These are phyloP conservation scores for Hyparrhenia diplandra DNA, from an alignment of 176 grass and related monocot species.

Conservation along the genomic window DNA sequence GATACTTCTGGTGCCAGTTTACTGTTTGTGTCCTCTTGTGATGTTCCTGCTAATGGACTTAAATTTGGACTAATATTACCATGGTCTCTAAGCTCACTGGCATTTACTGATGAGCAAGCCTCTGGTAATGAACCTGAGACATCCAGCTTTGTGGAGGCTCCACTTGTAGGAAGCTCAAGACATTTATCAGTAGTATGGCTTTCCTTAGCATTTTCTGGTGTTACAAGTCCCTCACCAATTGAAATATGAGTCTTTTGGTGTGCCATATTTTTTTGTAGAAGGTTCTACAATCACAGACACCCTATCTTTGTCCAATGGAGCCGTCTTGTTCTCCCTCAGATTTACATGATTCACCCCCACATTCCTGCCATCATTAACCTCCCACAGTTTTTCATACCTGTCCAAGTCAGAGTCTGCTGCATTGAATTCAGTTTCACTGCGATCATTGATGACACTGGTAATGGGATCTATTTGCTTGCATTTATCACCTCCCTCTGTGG, in stretches of 20 bases:
- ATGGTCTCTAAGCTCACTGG: conserved; percentile 11
- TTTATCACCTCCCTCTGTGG: conserved; percentile 13
- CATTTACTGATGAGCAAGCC: conserved; percentile 19
- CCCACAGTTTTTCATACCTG: conserved; percentile 42
- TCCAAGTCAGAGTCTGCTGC: conserved; percentile 32
- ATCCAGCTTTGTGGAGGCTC: conserved; percentile 2
- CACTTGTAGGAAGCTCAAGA: background rate
- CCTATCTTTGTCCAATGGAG: conserved; percentile 11
- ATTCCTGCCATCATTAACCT: conserved; percentile 38
- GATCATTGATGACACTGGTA: background rate
- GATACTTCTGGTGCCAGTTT: conserved; percentile 26
- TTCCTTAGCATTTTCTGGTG: conserved; percentile 17
- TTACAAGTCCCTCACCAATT: conserved; percentile 4
- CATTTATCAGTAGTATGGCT: background rate
- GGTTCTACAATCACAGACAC: conserved; percentile 16
- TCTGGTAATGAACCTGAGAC: conserved; percentile 1
- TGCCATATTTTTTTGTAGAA: conserved; percentile 22
- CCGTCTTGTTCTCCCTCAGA: conserved; percentile 12
- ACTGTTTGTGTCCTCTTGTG: conserved; percentile 26
- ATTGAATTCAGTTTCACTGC: conserved; percentile 32
- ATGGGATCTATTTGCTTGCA: background rate
- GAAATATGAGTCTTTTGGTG: conserved; percentile 21
- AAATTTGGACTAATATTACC: conserved; percentile 3
- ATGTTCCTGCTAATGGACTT: conserved; percentile 23
- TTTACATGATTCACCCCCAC: conserved; percentile 23